A percentile compares a stretch with the other conserved stretches of the same genome.
Conservation (phyloP, 208 protist species). For the Trypanosoma vivax region DNA sequence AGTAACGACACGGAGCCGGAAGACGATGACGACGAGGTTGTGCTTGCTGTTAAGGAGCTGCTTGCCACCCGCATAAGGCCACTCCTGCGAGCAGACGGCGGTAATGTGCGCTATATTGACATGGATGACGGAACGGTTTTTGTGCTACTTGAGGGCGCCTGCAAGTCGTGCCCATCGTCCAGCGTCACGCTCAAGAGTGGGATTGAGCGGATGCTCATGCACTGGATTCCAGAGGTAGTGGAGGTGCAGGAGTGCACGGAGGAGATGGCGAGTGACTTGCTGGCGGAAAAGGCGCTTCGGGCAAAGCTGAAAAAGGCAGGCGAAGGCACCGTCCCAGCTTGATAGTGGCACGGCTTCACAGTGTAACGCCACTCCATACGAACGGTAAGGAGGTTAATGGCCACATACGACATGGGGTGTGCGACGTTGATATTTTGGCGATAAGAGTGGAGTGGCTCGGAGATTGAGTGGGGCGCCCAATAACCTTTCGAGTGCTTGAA, state of each 20-base stretch:
- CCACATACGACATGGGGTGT: too few relatives aligned
- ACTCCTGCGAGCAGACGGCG: slow-evolving; percentile 85
- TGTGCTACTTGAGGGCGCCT: slow-evolving; percentile 85
- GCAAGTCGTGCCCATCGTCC: slow-evolving; percentile 85
- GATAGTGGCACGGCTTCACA: background rate
- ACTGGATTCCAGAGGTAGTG: slow-evolving; percentile 91
- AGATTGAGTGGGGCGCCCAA: too few relatives aligned
- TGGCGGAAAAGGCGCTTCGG: slow-evolving; percentile 63
- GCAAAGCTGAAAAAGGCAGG: slow-evolving; percentile 41
- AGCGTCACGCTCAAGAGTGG: slow-evolving; percentile 87
- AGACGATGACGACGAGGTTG: slow-evolving; percentile 85
- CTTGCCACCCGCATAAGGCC: slow-evolving; percentile 85
- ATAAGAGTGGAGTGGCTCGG: too few relatives aligned
- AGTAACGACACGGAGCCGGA: slow-evolving; percentile 87
- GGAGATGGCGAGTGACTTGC: slow-evolving; percentile 68
- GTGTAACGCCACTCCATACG: too few relatives aligned
- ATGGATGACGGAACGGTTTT: slow-evolving; percentile 89
- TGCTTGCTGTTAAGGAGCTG: slow-evolving; percentile 90
- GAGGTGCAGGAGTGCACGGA: slow-evolving; percentile 80
- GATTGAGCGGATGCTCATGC: slow-evolving; percentile 92
- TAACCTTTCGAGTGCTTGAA: too few relatives aligned
- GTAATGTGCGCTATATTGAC: slow-evolving; percentile 88
- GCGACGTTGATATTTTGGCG: too few relatives aligned
- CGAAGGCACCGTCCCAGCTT: slow-evolving; percentile 19
- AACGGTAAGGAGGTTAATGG: too few relatives aligned